Evolutionary conservation across 108 stramenopile genomes (phyloP).

Genomic region (Conticribra guillardii): DNA sequence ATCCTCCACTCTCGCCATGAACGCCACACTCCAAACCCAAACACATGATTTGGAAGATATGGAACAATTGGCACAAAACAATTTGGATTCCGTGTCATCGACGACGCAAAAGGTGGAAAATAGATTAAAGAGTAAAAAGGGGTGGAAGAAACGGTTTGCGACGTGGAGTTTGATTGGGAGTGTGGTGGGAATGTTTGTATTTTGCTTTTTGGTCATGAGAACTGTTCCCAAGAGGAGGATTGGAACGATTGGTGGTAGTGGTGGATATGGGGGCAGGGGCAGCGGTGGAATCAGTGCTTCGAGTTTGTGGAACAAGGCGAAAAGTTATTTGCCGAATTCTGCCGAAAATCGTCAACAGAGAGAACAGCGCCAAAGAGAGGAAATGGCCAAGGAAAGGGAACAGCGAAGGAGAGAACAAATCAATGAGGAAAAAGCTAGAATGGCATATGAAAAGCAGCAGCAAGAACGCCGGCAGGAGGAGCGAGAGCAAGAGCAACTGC

Average conservation of each 20-base stretch:
- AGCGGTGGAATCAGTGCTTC: neutral
- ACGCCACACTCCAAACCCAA: slow-evolving; percentile 63
- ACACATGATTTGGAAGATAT: slow-evolving; percentile 60
- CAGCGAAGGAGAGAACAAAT: neutral
- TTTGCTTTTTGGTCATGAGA: slow-evolving; percentile 50
- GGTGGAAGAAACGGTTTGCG: slow-evolving; percentile 45
- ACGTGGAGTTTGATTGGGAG: slow-evolving; percentile 48
- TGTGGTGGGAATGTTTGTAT: slow-evolving; percentile 36
- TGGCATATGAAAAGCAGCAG: neutral
- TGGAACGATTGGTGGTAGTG: slow-evolving; percentile 8
- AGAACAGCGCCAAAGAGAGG: neutral
- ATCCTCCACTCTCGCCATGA: slow-evolving; percentile 69
- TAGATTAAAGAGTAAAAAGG: slow-evolving; percentile 47
- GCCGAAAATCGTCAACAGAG: neutral
- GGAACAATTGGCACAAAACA: slow-evolving; percentile 72
- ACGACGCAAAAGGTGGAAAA: slow-evolving; percentile 59
- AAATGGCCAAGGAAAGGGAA: neutral
- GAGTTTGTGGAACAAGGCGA: neutral
- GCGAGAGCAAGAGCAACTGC: slow-evolving; percentile 12
- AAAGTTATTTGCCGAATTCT: neutral
- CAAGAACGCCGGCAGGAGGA: slow-evolving; percentile 3
- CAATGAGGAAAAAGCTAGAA: neutral
- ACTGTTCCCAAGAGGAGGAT: slow-evolving; percentile 41
- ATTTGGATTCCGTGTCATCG: slow-evolving; percentile 59
- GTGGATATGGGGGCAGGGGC: neutral